These are phyloP conservation scores for Arabidopsis lyrata DNA, from an alignment of 441 rosid species.

Conservation along the genomic window DNA sequence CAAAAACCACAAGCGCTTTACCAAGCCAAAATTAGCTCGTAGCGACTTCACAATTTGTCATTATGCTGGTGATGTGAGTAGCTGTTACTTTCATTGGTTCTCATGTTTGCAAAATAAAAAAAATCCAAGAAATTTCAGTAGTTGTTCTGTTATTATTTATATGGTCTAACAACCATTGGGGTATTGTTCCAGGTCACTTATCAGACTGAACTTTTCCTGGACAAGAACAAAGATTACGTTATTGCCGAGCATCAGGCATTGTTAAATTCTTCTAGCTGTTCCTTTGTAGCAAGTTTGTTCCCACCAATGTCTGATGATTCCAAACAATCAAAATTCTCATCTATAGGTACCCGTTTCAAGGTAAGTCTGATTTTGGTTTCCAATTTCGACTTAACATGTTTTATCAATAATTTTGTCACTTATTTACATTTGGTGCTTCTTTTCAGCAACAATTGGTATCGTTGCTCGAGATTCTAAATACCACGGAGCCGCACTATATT, in stretches of 20 bases:
- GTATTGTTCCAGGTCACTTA: conserved; percentile 82
- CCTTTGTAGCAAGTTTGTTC: conserved; percentile 90
- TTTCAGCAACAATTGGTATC: conserved; percentile 93
- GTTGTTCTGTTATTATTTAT: background rate
- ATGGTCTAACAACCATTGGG: conserved; percentile 41
- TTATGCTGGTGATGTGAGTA: conserved; percentile 97
- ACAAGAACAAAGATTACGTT: conserved; percentile 99
- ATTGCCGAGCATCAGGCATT: conserved; percentile 99
- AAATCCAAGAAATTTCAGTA: conserved; percentile 29
- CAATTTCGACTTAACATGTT: conserved; percentile 17
- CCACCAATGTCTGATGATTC: conserved; percentile 81
- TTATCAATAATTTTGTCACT: conserved; percentile 22
- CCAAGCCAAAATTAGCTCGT: conserved; percentile 92
- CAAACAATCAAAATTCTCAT: conserved; percentile 92
- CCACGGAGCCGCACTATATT: conserved; percentile 98
- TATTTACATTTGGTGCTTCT: conserved; percentile 39
- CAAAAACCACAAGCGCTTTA: conserved; percentile 89
- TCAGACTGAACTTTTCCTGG: conserved; percentile 95
- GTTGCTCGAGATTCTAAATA: conserved; percentile 93
- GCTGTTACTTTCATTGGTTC: conserved; percentile 35
- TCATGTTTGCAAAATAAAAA: conserved; percentile 24
- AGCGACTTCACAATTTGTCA: conserved; percentile 97
- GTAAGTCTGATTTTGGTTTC: conserved; percentile 52
- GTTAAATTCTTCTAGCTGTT: conserved; percentile 84
- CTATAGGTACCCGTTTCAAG: conserved; percentile 99